These are phyloP conservation scores for Penicillium sp. DNA, from an alignment of 2,329 filamentous ascomycete species.

Conservation along the genomic window DNA sequence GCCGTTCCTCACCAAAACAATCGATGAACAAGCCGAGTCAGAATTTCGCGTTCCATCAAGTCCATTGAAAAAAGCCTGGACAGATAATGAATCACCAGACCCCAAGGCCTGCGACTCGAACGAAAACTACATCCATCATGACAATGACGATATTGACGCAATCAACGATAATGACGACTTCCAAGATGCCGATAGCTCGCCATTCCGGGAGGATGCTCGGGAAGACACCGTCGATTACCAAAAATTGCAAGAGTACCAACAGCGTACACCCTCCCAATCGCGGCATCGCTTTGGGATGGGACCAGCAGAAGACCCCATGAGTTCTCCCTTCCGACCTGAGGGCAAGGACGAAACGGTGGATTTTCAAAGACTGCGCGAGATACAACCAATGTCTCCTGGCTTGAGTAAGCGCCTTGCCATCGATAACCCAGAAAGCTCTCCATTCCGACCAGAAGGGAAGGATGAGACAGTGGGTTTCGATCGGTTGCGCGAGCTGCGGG, in stretches of 20 bases:
- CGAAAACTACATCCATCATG: slow-evolving; percentile 15
- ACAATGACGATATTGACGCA: slow-evolving; percentile 19
- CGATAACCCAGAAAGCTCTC: slow-evolving; percentile 13
- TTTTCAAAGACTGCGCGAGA: slow-evolving; percentile 22
- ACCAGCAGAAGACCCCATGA: slow-evolving; percentile 24
- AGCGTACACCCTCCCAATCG: slow-evolving; percentile 7
- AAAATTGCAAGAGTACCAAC: slow-evolving; percentile 18
- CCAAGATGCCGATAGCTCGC: slow-evolving; percentile 35
- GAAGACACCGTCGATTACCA: slow-evolving; percentile 37
- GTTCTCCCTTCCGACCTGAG: slow-evolving; percentile 39
- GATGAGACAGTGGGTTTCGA: slow-evolving; percentile 30
- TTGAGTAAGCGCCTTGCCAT: slow-evolving; percentile 14
- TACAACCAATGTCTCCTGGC: slow-evolving; percentile 18
- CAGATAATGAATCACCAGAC: slow-evolving; percentile 10
- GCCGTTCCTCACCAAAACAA: slow-evolving; percentile 23
- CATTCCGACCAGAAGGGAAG: slow-evolving; percentile 32
- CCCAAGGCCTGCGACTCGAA: slow-evolving; percentile 14
- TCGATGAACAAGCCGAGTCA: slow-evolving; percentile 21
- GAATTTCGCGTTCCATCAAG: slow-evolving; percentile 27
- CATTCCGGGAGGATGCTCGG: slow-evolving; percentile 35
- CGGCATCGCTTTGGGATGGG: slow-evolving; percentile 6
- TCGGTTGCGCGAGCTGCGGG: slow-evolving; percentile 14
- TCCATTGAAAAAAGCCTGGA: slow-evolving; percentile 26
- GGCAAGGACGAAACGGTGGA: slow-evolving; percentile 34
- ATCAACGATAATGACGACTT: slow-evolving; percentile 22